These are phyloP conservation scores for Fusarium chlamydosporum DNA, from an alignment of 2,329 filamentous ascomycete genomes.

Conservation along the genomic window DNA sequence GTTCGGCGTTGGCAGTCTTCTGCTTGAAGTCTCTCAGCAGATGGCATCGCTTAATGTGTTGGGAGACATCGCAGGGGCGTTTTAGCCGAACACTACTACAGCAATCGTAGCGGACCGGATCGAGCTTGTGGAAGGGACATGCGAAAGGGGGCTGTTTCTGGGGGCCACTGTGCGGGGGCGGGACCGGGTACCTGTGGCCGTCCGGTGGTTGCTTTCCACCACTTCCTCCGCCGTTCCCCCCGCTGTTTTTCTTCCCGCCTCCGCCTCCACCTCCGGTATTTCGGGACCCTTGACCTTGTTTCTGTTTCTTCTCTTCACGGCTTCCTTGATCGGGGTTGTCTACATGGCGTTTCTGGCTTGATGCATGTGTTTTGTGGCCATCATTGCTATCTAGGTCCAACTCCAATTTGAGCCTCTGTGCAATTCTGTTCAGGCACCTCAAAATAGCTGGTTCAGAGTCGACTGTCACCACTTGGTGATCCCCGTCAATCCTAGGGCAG, in stretches of 20 bases:
- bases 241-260: slow-evolving; percentile 3
- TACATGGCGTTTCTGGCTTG: slow-evolving; percentile 3
- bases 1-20: slow-evolving; percentile 7
- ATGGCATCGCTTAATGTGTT: slow-evolving; percentile 3
- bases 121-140: slow-evolving; percentile 6
- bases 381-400: slow-evolving; percentile 3
- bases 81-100: slow-evolving; percentile 3
- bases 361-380: background rate
- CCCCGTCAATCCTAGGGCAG: background rate
- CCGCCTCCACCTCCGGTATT: background rate
- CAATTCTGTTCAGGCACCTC: background rate
- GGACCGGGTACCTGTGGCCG: slow-evolving; percentile 8
- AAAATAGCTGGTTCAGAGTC: slow-evolving; percentile 7
- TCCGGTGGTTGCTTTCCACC: slow-evolving; percentile 7
- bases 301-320: slow-evolving; percentile 4
- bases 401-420: slow-evolving; percentile 1
- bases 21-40: background rate
- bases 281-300: slow-evolving; percentile 1
- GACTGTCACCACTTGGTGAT: slow-evolving; percentile 9
- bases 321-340: slow-evolving; percentile 4
- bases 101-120: slow-evolving; percentile 5
- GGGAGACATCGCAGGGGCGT: slow-evolving; percentile 5
- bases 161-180: background rate
- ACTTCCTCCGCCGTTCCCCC: slow-evolving; percentile 5
- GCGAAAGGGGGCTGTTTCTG: slow-evolving; percentile 3